Conservation (phyloP, 2,329 filamentous ascomycete species). For the Pseudogymnoascus sp. region DNA sequence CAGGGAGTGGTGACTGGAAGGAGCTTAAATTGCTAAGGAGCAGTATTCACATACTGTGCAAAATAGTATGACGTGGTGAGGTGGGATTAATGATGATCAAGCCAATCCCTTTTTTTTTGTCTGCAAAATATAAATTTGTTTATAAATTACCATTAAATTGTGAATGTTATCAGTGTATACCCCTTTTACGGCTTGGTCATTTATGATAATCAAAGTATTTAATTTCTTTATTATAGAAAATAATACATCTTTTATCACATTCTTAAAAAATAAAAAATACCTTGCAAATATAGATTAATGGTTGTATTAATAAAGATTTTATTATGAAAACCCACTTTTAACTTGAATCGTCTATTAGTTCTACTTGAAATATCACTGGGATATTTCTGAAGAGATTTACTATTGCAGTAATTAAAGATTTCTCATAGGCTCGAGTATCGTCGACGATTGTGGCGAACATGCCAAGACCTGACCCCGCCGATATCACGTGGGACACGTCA, state of each 20-base stretch:
- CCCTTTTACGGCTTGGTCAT: too few relatives aligned
- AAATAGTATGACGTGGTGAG: constrained; percentile 4
- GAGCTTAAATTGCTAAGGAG: not conserved
- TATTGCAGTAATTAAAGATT: not conserved
- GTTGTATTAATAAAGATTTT: not conserved
- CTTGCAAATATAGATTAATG: not conserved
- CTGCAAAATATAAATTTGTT: not conserved
- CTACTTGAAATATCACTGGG: not conserved
- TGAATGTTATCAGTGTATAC: not conserved
- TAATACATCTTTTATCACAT: not conserved
- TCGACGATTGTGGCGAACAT: not conserved
- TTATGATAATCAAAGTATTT: too few relatives aligned
- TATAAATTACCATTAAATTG: not conserved
- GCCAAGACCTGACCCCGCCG: constrained; percentile 1
- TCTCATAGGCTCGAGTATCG: not conserved
- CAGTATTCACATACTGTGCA: not conserved
- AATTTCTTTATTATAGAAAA: too few relatives aligned
- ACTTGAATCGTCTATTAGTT: not conserved
- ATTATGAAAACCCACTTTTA: not conserved
- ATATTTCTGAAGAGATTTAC: not conserved
- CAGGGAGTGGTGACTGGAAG: not conserved
- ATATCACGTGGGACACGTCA: constrained; percentile 4
- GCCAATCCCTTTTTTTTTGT: not conserved
- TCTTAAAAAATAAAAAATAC: not conserved
- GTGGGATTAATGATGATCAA: not conserved